phyloP scores from a whole-genome alignment of 2,329 filamentous ascomycete species.

The Lomentospora prolificans region DNA sequence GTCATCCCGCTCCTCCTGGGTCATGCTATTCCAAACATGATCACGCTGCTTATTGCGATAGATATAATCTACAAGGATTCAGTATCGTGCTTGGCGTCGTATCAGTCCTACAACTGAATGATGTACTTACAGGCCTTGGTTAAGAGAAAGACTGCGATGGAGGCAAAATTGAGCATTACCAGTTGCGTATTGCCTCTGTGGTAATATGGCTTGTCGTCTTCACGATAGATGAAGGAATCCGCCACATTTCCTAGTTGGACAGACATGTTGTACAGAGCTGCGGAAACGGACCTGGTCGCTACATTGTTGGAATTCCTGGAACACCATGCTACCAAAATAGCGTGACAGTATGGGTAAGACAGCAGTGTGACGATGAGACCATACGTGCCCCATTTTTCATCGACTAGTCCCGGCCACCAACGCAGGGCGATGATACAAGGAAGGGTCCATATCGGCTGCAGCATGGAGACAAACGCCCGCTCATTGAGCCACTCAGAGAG shows the following conservation, averaged over 20 bases:
- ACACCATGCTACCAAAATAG: constrained; percentile 46
- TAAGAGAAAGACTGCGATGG: constrained; percentile 36
- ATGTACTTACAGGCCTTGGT: constrained; percentile 28
- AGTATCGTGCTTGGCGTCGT: too few relatives aligned
- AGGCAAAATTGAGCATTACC: constrained; percentile 35
- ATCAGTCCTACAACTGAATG: too few relatives aligned
- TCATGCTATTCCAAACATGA: constrained; percentile 38
- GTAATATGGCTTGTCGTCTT: constrained; percentile 21
- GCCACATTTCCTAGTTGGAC: constrained; percentile 24
- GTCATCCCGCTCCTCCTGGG: constrained; percentile 22
- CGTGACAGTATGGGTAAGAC: constrained; percentile 23
- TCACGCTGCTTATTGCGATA: constrained; percentile 34
- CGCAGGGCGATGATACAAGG: constrained; percentile 40
- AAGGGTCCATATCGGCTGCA: constrained; percentile 42
- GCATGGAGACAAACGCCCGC: constrained; percentile 29
- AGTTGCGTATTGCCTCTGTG: constrained; percentile 39
- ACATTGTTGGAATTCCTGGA: constrained; percentile 50
- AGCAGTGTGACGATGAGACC: constrained; percentile 23
- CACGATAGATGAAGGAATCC: constrained; percentile 31
- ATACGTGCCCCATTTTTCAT: constrained; percentile 24
- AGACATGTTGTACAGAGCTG: constrained; percentile 44
- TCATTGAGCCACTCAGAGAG: constrained; percentile 33
- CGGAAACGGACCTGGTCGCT: constrained; percentile 45
- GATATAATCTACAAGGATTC: constrained; percentile 33
- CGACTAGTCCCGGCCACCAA: constrained; percentile 16